phyloP scores from a whole-genome alignment of 129 eudicot species.

The Sambucus nigra region DNA sequence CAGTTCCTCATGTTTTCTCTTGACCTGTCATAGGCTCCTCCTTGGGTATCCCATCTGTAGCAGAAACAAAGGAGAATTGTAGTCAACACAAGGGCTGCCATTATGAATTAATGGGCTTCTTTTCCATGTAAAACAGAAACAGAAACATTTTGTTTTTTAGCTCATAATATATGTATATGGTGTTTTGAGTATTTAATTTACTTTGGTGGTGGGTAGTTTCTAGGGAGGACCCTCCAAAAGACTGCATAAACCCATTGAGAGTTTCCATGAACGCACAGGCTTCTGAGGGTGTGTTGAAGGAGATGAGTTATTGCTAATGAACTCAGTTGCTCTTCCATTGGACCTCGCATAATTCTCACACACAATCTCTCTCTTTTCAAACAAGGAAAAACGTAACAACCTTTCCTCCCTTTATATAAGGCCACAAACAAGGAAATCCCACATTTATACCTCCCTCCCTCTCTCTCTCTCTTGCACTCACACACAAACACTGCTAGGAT shows the following conservation, averaged over 20 bases:
- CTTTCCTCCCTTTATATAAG: conserved; percentile 50
- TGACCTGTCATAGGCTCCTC: conserved; percentile 95
- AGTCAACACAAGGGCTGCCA: neutral
- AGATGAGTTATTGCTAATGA: conserved; percentile 88
- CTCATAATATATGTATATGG: no score
- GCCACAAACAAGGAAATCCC: conserved; percentile 38
- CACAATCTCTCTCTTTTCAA: conserved; percentile 12
- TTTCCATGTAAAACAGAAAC: neutral
- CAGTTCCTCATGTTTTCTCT: conserved; percentile 97
- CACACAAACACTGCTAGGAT: no score
- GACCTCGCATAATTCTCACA: conserved; percentile 2
- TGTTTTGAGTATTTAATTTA: conserved; percentile 15
- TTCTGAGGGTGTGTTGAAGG: conserved; percentile 97
- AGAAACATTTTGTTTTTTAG: no score
- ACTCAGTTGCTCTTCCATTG: conserved; percentile 85
- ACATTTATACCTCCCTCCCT: conserved; percentile 19
- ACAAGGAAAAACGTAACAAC: conserved; percentile 31
- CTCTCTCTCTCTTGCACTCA: no score
- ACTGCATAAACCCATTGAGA: conserved; percentile 99
- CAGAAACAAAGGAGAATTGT: neutral
- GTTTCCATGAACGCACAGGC: conserved; percentile 79
- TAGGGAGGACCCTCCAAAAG: conserved; percentile 97
- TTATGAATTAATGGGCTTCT: neutral
- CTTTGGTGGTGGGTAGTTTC: conserved; percentile 99
- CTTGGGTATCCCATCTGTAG: conserved; percentile 90